These are phyloP conservation scores for Zostera marina DNA, from an alignment of 116 monocot genomes.

Conservation along the genomic window DNA sequence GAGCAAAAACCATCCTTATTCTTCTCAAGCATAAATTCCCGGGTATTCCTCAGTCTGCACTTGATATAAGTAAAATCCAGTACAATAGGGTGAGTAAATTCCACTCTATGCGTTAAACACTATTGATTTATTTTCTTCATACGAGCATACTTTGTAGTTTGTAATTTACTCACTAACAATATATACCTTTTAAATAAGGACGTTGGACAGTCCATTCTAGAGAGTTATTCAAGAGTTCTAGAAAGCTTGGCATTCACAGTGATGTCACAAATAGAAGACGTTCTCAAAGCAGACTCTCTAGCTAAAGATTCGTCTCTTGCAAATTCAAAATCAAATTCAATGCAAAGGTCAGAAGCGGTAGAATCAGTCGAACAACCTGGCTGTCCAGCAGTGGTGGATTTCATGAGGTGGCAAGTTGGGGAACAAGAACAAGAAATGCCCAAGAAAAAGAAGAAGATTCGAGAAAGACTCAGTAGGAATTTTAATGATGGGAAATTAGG, in stretches of 20 bases:
- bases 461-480: too few relatives aligned
- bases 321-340: neutral
- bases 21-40: constrained; percentile 75
- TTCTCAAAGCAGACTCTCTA: constrained; percentile 42
- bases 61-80: constrained; percentile 89
- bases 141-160: neutral
- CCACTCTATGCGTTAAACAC: neutral
- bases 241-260: constrained; percentile 59
- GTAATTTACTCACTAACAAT: neutral
- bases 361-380: too few relatives aligned
- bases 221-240: constrained; percentile 70
- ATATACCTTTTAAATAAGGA: constrained; percentile 17
- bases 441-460: too few relatives aligned
- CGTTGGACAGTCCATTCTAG: constrained; percentile 59
- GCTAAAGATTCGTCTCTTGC: constrained; percentile 14
- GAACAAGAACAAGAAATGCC: too few relatives aligned
- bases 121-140: neutral
- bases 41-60: constrained; percentile 62
- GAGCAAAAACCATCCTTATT: constrained; percentile 65
- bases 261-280: constrained; percentile 67
- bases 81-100: constrained; percentile 38
- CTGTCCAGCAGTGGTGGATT: too few relatives aligned
- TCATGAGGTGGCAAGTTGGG: too few relatives aligned
- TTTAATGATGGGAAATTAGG: too few relatives aligned
- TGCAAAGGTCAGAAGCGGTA: constrained; percentile 1